Evolutionary conservation across 768 basidiomycete genomes (phyloP), one percentile per base, ranked within the genome.

Genomic region (Suillus decipiens): DNA sequence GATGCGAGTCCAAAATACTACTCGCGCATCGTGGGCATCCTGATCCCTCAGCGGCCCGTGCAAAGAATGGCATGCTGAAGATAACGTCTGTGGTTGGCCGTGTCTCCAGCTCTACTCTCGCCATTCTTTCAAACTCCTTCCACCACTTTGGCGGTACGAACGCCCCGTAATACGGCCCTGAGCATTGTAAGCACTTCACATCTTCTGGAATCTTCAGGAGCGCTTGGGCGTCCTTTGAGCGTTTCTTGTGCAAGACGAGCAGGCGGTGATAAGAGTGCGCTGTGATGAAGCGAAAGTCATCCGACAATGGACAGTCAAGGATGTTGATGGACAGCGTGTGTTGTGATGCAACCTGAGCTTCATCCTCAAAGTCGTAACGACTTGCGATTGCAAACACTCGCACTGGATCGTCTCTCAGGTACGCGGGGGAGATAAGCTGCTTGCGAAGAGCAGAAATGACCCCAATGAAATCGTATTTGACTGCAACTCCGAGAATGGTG

Each of bases 311-410:
- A n/a, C 78, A 80, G 39, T 86, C 84, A 33, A 88, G 77, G 61
- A 90, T 70, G 62, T 84, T 79, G 34, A 80, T 71, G 56, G 71
- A 68, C 14, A 90, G 82, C 0, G 89, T 89, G 69, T 84, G 75
- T 10, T 74, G 77, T 19, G 89, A 89, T 6, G 89, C 88, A 53
- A 84, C 69, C 62, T 79, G 79, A 12, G 86, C 84, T 70, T 90
- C 89, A 36, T 85, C 82, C 51, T 87, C 83, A 17, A 92, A 73
- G 24, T 86, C 86, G 62, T 82, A 86, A 5, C 86, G 84, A 63
- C 83, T 84, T 2, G 90, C 89, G 47, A 90, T 84, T 33, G 89
- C 88, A 67, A 88, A 92, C 2, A 90, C 87, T 15, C 87, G 85
- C 15, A 80, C 78, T 10, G 90, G 86, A 14, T 77, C 78, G 15